Evolutionary conservation across 257 asterid genomes (phyloP).

Genomic region (Solanum gracilifrons): DNA sequence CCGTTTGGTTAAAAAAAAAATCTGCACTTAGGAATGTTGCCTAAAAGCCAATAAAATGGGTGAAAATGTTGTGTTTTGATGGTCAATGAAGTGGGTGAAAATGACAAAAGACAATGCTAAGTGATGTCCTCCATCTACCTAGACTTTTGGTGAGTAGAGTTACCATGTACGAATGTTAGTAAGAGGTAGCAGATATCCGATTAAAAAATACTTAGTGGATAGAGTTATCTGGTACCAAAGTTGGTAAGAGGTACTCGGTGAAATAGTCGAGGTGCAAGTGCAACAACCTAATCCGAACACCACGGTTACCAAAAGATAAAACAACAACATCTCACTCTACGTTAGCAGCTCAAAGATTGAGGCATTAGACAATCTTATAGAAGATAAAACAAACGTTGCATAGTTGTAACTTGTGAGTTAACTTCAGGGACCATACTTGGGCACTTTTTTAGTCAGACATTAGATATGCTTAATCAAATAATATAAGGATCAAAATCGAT

Average conservation of each 20-base stretch:
- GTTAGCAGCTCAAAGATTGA: background rate
- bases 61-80: background rate
- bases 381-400: background rate
- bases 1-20: background rate
- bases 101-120: background rate
- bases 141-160: background rate
- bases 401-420: background rate
- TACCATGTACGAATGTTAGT: background rate
- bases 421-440: background rate
- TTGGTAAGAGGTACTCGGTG: background rate
- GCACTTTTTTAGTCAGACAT: background rate
- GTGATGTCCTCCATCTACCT: background rate
- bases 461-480: background rate
- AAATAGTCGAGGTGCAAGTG: background rate
- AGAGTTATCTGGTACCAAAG: background rate
- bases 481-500: background rate
- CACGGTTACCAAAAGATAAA: background rate
- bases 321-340: background rate
- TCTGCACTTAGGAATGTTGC: background rate
- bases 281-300: background rate
- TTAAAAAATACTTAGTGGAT: background rate
- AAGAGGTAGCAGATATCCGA: background rate
- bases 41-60: background rate
- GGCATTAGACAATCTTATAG: background rate
- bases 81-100: background rate